These are phyloP conservation scores for Rhinocladiella similis DNA, from an alignment of 2,329 filamentous ascomycete species.

Conservation along the genomic window DNA sequence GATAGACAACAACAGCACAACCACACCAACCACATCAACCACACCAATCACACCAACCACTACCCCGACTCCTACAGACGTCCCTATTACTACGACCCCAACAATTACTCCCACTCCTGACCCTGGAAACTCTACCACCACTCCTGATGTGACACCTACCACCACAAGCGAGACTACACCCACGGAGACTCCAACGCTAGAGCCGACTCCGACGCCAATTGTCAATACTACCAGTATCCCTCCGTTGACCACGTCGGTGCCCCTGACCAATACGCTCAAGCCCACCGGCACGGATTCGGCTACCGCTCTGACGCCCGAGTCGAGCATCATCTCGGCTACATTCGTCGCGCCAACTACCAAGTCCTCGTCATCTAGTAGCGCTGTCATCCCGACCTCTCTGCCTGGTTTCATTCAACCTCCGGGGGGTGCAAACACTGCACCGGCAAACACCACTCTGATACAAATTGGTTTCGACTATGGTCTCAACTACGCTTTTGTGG, in stretches of 20 bases:
- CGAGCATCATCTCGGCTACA: conserved; percentile 33
- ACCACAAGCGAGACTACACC: conserved; percentile 20
- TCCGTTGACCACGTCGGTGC: conserved; percentile 12
- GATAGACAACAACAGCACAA: conserved; percentile 6
- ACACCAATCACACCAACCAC: conserved; percentile 10
- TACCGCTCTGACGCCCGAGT: conserved; percentile 38
- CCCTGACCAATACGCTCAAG: conserved; percentile 31
- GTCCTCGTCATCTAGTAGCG: conserved; percentile 40
- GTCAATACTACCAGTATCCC: conserved; percentile 13
- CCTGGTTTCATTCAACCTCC: conserved; percentile 76
- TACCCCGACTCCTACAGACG: not conserved
- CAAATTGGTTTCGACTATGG: conserved; percentile 81
- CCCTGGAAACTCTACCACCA: not conserved
- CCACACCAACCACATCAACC: not conserved
- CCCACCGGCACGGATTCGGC: conserved; percentile 49
- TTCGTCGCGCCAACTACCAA: conserved; percentile 30
- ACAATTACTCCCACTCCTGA: not conserved
- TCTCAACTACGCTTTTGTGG: conserved; percentile 83
- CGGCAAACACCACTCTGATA: conserved; percentile 68
- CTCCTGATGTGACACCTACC: not conserved
- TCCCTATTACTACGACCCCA: conserved; percentile 12
- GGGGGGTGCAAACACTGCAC: conserved; percentile 55
- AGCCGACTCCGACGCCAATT: conserved; percentile 23
- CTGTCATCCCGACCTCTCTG: conserved; percentile 63
- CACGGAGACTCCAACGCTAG: conserved; percentile 22